phyloP scores from a whole-genome alignment of 129 eudicot genomes.

The Arctium minus region DNA sequence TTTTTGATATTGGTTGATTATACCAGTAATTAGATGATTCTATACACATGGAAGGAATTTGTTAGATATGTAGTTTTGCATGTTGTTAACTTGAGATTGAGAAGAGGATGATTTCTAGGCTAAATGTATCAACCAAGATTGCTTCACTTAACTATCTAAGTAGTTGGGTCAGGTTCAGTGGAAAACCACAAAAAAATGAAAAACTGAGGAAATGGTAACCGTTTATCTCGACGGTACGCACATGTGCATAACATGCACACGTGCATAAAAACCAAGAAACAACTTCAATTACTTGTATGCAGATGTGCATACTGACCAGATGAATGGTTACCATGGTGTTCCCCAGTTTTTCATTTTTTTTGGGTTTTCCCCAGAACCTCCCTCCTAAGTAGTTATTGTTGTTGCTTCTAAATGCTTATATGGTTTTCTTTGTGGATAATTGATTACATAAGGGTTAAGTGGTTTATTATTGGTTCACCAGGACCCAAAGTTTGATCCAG shows the following conservation, averaged over 20 bases:
- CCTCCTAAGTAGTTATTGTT: background rate
- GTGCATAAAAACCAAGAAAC: no score
- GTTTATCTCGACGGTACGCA: no score
- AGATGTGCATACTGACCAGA: no score
- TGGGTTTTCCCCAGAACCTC: no score
- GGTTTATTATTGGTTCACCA: constrained; percentile 23
- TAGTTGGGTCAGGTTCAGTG: background rate
- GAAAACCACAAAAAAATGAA: no score
- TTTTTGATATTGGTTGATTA: background rate
- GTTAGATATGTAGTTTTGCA: background rate
- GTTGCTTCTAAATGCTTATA: background rate
- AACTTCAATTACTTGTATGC: no score
- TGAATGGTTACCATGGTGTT: no score
- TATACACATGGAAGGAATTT: background rate
- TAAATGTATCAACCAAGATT: background rate
- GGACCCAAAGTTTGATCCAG: constrained; percentile 96
- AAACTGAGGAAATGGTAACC: no score
- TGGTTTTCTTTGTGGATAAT: background rate
- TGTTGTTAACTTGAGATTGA: background rate
- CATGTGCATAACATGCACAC: no score
- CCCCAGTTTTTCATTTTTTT: no score
- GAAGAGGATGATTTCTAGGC: background rate
- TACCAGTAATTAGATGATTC: background rate
- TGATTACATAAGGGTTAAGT: background rate
- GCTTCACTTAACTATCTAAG: background rate